Percentiles rank a stretch among this genome's conserved stretches.
Evolutionary conservation across 2,329 filamentous ascomycete species (phyloP).

Genomic region (Diaporthe sp.): DNA sequence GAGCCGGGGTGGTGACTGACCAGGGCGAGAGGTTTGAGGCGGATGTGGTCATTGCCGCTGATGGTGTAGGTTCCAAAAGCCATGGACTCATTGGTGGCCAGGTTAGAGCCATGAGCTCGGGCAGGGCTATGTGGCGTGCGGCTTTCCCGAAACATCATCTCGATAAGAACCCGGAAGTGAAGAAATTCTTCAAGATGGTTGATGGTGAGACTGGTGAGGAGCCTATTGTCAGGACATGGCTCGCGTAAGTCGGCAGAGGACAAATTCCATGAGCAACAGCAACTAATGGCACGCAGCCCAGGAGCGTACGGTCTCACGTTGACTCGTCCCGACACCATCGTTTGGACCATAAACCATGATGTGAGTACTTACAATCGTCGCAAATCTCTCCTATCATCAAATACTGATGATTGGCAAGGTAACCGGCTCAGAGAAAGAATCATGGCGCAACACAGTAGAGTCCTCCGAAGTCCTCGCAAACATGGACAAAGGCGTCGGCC

Average conservation of each 20-base stretch:
- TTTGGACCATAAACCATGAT: slow-evolving; percentile 12
- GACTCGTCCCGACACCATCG: slow-evolving; percentile 1
- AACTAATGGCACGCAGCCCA: not conserved
- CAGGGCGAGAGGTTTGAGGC: not conserved
- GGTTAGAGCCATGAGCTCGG: slow-evolving; percentile 4
- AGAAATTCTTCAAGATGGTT: slow-evolving; percentile 2
- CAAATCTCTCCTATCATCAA: too few species aligned
- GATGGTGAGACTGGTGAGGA: slow-evolving; percentile 10
- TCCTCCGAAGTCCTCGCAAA: not conserved
- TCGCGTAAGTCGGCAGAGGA: not conserved
- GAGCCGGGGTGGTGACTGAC: not conserved
- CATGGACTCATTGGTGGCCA: not conserved
- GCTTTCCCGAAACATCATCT: slow-evolving; percentile 7
- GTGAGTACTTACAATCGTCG: not conserved
- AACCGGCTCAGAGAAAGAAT: not conserved
- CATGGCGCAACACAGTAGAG: slow-evolving; percentile 9
- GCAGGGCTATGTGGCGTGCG: slow-evolving; percentile 12
- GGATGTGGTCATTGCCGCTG: not conserved
- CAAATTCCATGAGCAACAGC: too few species aligned
- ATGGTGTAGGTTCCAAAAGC: slow-evolving; percentile 3
- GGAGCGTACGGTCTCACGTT: slow-evolving; percentile 11
- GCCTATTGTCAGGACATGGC: slow-evolving; percentile 4
- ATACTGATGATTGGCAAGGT: not conserved
- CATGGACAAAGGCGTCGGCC: slow-evolving; percentile 48
- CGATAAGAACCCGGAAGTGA: not conserved